Evolutionary conservation across 768 basidiomycete genomes (phyloP).

Genomic region (Hygrophoropsis aurantiaca): DNA sequence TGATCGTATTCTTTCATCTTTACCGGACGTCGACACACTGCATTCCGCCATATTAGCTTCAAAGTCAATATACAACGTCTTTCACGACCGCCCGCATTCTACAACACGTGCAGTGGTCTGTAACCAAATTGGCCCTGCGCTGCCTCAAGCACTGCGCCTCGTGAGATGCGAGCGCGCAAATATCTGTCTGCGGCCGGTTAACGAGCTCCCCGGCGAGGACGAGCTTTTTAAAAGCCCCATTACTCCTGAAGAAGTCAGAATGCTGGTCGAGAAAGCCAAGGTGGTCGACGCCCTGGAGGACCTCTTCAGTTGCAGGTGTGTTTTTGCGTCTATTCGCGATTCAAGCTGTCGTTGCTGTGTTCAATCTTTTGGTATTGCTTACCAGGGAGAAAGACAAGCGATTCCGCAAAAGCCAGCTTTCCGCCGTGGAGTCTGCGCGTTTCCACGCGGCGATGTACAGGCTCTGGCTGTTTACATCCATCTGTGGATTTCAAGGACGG

Average conservation of each 20-base stretch:
- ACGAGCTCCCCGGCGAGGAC: constrained; percentile 5
- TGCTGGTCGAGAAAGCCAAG: constrained; percentile 23
- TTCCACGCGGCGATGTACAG: constrained; percentile 31
- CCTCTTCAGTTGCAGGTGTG: constrained; percentile 39
- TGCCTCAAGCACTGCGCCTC: constrained; percentile 30
- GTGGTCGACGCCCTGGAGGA: constrained; percentile 32
- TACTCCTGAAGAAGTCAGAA: constrained; percentile 17
- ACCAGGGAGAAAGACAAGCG: constrained; percentile 39
- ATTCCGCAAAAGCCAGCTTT: constrained; percentile 28
- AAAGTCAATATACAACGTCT: constrained; percentile 30
- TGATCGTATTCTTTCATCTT: constrained; percentile 24
- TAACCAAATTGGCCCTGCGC: constrained; percentile 27
- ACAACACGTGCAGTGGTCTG: constrained; percentile 28
- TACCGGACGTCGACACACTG: constrained; percentile 30
- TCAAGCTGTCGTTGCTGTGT: constrained; percentile 5
- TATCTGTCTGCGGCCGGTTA: background rate
- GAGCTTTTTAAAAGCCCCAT: constrained; percentile 13
- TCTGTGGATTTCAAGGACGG: constrained; percentile 3
- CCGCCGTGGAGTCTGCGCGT: constrained; percentile 27
- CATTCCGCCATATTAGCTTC: constrained; percentile 24
- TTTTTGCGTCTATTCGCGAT: background rate
- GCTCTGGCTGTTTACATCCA: constrained; percentile 22
- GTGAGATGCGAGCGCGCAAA: constrained; percentile 14
- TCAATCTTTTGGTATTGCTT: background rate
- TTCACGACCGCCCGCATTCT: constrained; percentile 26